Percentiles rank a stretch among this genome's conserved stretches.
phyloP scores from a whole-genome alignment of 139 green algal genomes.

The Micractinium conductrix region DNA sequence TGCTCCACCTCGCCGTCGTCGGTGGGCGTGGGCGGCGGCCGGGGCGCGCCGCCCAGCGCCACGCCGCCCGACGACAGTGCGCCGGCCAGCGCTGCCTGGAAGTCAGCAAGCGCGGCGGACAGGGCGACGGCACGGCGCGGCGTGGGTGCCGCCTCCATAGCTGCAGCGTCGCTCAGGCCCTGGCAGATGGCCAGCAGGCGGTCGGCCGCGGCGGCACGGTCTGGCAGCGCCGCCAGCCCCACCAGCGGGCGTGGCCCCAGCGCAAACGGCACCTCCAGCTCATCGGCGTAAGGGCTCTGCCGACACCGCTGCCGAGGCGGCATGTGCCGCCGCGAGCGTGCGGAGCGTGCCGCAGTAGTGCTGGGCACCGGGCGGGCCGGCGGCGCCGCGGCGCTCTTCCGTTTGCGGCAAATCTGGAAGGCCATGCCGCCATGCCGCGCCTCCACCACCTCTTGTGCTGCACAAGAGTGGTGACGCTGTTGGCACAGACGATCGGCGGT shows the following conservation, averaged over 20 bases:
- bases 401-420: slow-evolving; percentile 10
- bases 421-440: background rate
- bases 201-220: background rate
- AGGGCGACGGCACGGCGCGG: background rate
- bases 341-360: background rate
- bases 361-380: background rate
- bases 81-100: slow-evolving; percentile 22
- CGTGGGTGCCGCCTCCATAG: background rate
- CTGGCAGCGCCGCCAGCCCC: slow-evolving; percentile 18
- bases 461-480: background rate
- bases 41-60: slow-evolving; percentile 3
- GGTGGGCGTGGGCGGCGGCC: background rate
- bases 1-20: slow-evolving; percentile 30
- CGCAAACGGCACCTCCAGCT: slow-evolving; percentile 26
- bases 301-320: background rate
- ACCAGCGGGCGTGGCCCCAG: slow-evolving; percentile 22
- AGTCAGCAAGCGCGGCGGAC: slow-evolving; percentile 2
- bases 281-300: slow-evolving; percentile 35
- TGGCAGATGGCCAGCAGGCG: slow-evolving; percentile 30
- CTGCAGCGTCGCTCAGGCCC: slow-evolving; percentile 22
- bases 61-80: slow-evolving; percentile 22
- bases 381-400: background rate
- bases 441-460: slow-evolving; percentile 24
- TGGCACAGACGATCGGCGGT: background rate
- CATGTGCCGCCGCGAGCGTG: background rate